Conservation (phyloP, 2,329 filamentous ascomycete genomes). For the Penicillium sp. region DNA sequence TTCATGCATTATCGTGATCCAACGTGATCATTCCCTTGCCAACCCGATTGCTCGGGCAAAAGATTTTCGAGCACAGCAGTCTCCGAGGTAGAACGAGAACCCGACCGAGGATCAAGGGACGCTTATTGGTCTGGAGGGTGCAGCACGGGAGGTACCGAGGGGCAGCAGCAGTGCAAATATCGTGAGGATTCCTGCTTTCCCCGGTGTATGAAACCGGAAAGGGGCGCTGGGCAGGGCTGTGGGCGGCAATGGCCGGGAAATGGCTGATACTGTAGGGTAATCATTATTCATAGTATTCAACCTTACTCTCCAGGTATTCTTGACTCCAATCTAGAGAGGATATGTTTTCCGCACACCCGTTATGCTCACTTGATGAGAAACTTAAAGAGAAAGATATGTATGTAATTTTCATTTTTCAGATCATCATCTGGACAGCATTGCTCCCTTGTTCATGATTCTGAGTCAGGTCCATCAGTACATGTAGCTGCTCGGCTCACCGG, state of each 20-base stretch:
- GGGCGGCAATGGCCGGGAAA: slow-evolving; percentile 36
- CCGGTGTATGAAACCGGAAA: slow-evolving; percentile 48
- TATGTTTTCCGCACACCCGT: no score
- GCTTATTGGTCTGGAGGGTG: slow-evolving; percentile 29
- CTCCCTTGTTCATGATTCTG: no score
- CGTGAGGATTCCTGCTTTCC: slow-evolving; percentile 44
- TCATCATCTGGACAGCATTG: no score
- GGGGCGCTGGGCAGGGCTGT: slow-evolving; percentile 28
- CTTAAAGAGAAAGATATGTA: not conserved
- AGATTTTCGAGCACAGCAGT: slow-evolving; percentile 27
- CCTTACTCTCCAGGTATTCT: no score
- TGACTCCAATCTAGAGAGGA: no score
- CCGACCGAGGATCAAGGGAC: slow-evolving; percentile 7
- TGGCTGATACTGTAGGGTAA: not conserved
- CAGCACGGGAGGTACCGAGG: slow-evolving; percentile 32
- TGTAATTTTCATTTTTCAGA: no score
- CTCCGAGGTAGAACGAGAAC: slow-evolving; percentile 29
- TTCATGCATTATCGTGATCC: slow-evolving; percentile 16
- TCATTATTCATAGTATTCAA: not conserved
- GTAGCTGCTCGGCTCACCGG: not conserved
- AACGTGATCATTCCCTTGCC: slow-evolving; percentile 7
- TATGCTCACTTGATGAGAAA: not conserved
- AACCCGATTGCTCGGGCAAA: slow-evolving; percentile 23
- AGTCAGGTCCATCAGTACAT: no score
- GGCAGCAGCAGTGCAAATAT: slow-evolving; percentile 28